These are phyloP conservation scores for Cicer yamashitae DNA, from an alignment of 306 rosid species.

Conservation along the genomic window DNA sequence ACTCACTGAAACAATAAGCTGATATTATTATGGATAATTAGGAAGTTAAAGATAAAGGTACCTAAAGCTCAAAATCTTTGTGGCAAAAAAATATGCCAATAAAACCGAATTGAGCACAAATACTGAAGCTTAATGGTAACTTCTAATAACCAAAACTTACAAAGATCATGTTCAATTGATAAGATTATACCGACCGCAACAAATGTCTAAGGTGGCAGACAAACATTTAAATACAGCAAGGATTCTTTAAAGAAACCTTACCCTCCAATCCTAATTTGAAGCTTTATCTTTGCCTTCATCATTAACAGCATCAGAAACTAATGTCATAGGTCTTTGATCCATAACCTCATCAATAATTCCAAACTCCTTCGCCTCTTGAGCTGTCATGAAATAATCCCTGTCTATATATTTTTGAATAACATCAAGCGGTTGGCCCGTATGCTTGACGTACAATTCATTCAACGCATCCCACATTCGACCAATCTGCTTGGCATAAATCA, in stretches of 20 bases:
- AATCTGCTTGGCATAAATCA: slow-evolving; percentile 92
- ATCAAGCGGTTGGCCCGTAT: slow-evolving; percentile 73
- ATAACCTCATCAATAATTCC: slow-evolving; percentile 95
- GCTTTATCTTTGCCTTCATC: slow-evolving; percentile 71
- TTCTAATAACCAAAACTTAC: slow-evolving; percentile 31
- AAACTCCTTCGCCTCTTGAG: slow-evolving; percentile 86
- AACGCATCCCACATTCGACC: slow-evolving; percentile 81
- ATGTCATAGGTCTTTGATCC: slow-evolving; percentile 81
- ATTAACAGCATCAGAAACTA: slow-evolving; percentile 86
- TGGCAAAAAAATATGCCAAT: slow-evolving; percentile 30
- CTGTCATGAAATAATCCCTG: slow-evolving; percentile 85
- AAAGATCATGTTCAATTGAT: slow-evolving; percentile 46
- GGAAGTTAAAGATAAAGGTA: slow-evolving; percentile 31
- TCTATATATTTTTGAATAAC: slow-evolving; percentile 81
- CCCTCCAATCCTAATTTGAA: slow-evolving; percentile 55
- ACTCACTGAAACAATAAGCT: slow-evolving; percentile 7
- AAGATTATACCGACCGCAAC: slow-evolving; percentile 39
- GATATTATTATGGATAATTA: slow-evolving; percentile 44
- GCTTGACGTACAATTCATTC: slow-evolving; percentile 76
- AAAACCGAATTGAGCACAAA: slow-evolving; percentile 37
- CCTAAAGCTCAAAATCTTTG: slow-evolving; percentile 11
- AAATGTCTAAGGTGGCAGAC: slow-evolving; percentile 29
- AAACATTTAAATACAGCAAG: slow-evolving; percentile 41
- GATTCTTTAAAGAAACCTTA: slow-evolving; percentile 50
- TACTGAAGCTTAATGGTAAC: slow-evolving; percentile 33